These are phyloP conservation scores for Claviceps sp. DNA, from an alignment of 2,329 filamentous ascomycete genomes.

Conservation along the genomic window DNA sequence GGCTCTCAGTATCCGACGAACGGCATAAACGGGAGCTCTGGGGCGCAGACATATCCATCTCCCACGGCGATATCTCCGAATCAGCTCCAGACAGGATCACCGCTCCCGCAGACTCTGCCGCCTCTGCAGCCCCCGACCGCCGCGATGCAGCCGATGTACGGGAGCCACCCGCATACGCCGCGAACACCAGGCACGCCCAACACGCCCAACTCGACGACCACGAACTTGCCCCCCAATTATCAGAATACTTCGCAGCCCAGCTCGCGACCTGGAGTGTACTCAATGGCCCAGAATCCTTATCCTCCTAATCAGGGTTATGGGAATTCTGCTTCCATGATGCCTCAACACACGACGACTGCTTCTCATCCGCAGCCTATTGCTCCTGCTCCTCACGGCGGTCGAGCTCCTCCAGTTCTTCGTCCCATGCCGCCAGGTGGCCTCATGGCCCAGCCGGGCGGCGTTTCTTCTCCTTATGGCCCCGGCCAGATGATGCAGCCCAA, in stretches of 20 bases:
- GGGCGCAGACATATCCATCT: constrained; percentile 36
- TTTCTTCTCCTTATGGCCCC: constrained; percentile 47
- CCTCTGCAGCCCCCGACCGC: constrained; percentile 36
- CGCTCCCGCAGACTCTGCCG: constrained; percentile 40
- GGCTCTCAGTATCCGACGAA: constrained; percentile 40
- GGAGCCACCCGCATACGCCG: constrained; percentile 47
- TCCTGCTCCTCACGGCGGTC: constrained; percentile 48
- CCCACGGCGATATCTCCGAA: constrained; percentile 38
- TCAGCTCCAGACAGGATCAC: constrained; percentile 33
- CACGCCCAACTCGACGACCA: constrained; percentile 38
- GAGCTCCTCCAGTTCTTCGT: constrained; percentile 46
- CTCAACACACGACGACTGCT: constrained; percentile 51
- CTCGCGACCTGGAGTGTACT: constrained; percentile 35
- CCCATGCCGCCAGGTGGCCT: constrained; percentile 59
- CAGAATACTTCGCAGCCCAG: constrained; percentile 35
- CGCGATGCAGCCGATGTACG: constrained; percentile 34
- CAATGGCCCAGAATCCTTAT: constrained; percentile 43
- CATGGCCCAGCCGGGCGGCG: constrained; percentile 39
- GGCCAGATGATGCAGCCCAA: constrained; percentile 43
- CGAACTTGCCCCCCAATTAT: constrained; percentile 36
- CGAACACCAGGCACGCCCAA: constrained; percentile 50
- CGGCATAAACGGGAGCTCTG: constrained; percentile 40
- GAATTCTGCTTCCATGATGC: constrained; percentile 47
- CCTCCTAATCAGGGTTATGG: constrained; percentile 41
- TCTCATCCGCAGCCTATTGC: constrained; percentile 66